A percentile compares a stretch with the other conserved stretches of the same genome.
phyloP scores from a whole-genome alignment of 495 filamentous ascomycete genomes.

The Astrocystis sublimbata region DNA sequence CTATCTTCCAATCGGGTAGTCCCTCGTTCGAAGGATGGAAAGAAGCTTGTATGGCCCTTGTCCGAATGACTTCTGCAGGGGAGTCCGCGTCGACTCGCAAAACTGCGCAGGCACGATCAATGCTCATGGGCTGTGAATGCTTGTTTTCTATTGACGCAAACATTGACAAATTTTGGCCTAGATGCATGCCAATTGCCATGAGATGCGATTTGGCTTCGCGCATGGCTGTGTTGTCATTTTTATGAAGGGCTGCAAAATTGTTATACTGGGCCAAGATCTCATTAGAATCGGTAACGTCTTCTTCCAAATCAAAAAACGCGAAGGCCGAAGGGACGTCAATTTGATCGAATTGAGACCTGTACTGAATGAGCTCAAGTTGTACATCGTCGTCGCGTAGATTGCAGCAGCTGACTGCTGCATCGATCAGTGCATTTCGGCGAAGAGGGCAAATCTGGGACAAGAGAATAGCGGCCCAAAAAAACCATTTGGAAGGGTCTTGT shows the following conservation, averaged over 20 bases:
- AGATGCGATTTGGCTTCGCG: constrained; percentile 24
- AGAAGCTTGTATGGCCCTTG: constrained; percentile 23
- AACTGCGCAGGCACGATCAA: constrained; percentile 18
- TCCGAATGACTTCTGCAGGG: constrained; percentile 30
- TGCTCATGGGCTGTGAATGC: constrained; percentile 32
- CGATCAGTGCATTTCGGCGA: constrained; percentile 26
- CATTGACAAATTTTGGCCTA: constrained; percentile 23
- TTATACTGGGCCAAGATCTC: constrained; percentile 23
- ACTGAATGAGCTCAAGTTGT: constrained; percentile 26
- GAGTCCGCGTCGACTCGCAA: constrained; percentile 24
- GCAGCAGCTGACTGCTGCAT: constrained; percentile 29
- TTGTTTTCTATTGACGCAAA: neutral
- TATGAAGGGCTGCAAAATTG: constrained; percentile 12
- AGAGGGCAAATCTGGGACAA: constrained; percentile 24
- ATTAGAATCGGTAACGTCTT: constrained; percentile 6
- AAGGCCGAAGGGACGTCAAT: constrained; percentile 23
- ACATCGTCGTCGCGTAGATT: constrained; percentile 26
- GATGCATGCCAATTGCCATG: constrained; percentile 22
- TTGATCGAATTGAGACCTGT: constrained; percentile 31
- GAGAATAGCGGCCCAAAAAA: constrained; percentile 32
- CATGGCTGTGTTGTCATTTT: constrained; percentile 12
- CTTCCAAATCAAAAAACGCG: constrained; percentile 21
- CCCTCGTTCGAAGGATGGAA: neutral
- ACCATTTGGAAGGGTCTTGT: constrained; percentile 22
- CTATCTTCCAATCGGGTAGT: constrained; percentile 16